Percentiles rank a stretch among this genome's conserved stretches.
Evolutionary conservation across 176 grass and related monocot species (phyloP).

Genomic region (Aechmea fasciata): DNA sequence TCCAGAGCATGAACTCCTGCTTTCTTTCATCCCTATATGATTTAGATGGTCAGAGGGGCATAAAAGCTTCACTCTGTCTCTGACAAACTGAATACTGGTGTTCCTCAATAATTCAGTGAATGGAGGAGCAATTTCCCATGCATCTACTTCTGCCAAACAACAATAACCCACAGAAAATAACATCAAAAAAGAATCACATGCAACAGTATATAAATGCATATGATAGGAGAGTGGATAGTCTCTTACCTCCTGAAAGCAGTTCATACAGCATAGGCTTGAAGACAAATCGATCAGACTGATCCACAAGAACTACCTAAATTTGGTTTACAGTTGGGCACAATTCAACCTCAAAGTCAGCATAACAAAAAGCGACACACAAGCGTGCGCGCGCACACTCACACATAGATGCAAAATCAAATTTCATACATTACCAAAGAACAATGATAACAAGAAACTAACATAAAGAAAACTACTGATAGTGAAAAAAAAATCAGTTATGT

Average conservation of each 20-base stretch:
- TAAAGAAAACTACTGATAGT: no score
- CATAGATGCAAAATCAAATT: not conserved
- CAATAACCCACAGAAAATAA: constrained; percentile 8
- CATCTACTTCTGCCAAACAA: constrained; percentile 79
- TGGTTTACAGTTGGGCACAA: no score
- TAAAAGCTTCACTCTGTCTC: constrained; percentile 73
- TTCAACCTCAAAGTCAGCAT: no score
- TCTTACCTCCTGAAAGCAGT: constrained; percentile 77
- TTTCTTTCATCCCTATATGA: constrained; percentile 18
- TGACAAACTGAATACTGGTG: constrained; percentile 75
- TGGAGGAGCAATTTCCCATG: constrained; percentile 84
- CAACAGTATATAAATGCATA: not conserved
- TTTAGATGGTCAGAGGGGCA: constrained; percentile 65
- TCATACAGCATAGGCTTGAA: constrained; percentile 95
- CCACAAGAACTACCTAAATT: constrained; percentile 67
- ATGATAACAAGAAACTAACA: no score
- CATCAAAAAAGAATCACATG: not conserved
- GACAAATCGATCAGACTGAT: constrained; percentile 98
- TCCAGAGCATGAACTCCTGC: constrained; percentile 40
- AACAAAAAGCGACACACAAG: no score
- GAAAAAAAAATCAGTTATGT: no score
- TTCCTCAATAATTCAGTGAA: constrained; percentile 77
- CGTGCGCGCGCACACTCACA: not conserved
- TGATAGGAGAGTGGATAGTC: not conserved
- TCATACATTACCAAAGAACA: no score